Conservation (phyloP, 495 filamentous ascomycete species). For the Neurospora cerealis region DNA sequence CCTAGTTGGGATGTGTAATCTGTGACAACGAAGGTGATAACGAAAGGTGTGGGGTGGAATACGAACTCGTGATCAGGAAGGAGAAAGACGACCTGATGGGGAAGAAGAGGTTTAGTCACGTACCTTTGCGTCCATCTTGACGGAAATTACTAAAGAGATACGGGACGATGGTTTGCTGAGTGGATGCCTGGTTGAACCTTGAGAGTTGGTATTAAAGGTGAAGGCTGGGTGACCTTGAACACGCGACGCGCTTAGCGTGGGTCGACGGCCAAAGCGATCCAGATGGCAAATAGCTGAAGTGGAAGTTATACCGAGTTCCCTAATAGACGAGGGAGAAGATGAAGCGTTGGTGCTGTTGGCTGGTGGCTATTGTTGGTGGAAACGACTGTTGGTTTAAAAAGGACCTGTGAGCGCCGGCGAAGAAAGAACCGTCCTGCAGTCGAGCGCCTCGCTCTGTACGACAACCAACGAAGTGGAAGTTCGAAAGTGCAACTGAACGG, state of each 20-base stretch:
- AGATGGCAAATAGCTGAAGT: neutral
- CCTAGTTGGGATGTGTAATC: neutral
- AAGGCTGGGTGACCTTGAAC: neutral
- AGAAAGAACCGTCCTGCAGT: neutral
- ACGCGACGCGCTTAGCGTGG: neutral
- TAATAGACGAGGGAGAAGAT: neutral
- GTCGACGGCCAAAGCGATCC: neutral
- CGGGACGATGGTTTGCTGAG: neutral
- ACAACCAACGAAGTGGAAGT: neutral
- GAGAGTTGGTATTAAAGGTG: neutral
- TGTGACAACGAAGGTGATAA: neutral
- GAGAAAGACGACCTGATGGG: conserved; percentile 8
- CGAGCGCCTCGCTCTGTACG: neutral
- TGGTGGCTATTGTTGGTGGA: neutral
- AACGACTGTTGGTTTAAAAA: neutral
- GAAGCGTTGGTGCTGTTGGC: neutral
- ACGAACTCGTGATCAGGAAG: conserved; percentile 1
- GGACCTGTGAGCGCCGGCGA: neutral
- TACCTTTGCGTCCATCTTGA: conserved; percentile 31
- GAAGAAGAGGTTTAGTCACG: conserved; percentile 8
- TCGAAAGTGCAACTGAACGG: neutral
- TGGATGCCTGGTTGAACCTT: neutral
- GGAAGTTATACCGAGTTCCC: neutral
- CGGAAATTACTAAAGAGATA: neutral
- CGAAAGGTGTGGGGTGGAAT: neutral